Percentiles rank a stretch among this genome's conserved stretches.
Evolutionary conservation across 1,139 yeast species (phyloP).

Genomic region (Candida pseudoviswanathii): DNA sequence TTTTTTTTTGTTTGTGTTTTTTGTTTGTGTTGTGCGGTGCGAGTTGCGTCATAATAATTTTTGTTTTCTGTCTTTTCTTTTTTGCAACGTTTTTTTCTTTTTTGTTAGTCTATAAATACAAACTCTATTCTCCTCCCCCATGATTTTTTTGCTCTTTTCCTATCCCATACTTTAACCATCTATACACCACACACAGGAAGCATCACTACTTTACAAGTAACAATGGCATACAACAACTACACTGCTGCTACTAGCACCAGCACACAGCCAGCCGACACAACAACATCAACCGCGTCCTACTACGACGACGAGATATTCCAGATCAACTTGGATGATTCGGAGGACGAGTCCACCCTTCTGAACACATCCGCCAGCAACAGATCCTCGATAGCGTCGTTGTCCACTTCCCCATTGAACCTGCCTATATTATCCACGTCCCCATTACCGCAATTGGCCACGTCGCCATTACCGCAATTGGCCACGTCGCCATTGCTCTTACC

Average conservation of each 20-base stretch:
- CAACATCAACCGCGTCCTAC: background rate
- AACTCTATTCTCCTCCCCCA: slow-evolving; percentile 1
- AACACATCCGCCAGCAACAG: background rate
- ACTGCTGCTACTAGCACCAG: background rate
- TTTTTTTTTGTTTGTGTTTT: background rate
- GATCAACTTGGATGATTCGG: slow-evolving; percentile 1
- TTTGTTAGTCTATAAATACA: slow-evolving; percentile 4
- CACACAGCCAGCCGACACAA: background rate
- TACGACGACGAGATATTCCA: slow-evolving; percentile 1
- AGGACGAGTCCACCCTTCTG: background rate
- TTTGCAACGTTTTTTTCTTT: slow-evolving; percentile 3
- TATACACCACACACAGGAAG: background rate
- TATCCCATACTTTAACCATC: background rate
- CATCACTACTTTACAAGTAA: background rate
- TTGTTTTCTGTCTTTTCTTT: background rate
- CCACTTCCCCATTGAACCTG: background rate
- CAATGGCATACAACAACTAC: slow-evolving; percentile 2
- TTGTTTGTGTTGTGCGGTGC: background rate
- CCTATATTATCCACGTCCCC: background rate
- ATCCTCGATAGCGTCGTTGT: slow-evolving; percentile 1
- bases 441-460: background rate
- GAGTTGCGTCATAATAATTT: background rate
- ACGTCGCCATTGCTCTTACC: background rate
- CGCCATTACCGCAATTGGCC: background rate
- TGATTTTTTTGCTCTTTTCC: no score